These are phyloP conservation scores for Solanum hybrid DNA, from an alignment of 305 asterid species.

Conservation along the genomic window DNA sequence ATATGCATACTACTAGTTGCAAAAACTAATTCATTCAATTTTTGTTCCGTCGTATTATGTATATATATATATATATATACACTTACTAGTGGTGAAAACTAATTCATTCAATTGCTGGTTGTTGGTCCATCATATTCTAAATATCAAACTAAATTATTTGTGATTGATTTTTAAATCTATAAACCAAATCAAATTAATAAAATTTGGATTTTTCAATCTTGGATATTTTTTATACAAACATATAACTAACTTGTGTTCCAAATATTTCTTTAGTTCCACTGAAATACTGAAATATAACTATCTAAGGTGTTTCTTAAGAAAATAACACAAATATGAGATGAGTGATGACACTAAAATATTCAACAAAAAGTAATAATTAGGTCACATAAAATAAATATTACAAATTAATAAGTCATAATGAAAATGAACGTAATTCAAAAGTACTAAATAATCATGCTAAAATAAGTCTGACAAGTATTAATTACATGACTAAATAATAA, in stretches of 20 bases:
- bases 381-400: not conserved
- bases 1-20: not conserved
- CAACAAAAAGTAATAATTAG: too few relatives aligned
- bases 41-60: not conserved
- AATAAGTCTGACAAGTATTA: not conserved
- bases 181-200: too few relatives aligned
- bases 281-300: too few relatives aligned
- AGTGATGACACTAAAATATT: not conserved
- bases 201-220: too few relatives aligned
- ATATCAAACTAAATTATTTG: too few relatives aligned
- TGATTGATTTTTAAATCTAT: not conserved
- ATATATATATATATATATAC: too few relatives aligned
- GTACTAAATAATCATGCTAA: not conserved
- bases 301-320: not conserved
- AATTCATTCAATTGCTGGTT: not conserved
- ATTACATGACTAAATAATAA: not conserved
- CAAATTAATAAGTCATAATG: too few relatives aligned
- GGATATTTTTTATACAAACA: too few relatives aligned
- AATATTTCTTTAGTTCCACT: too few relatives aligned
- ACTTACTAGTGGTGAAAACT: not conserved
- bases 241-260: not conserved
- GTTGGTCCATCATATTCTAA: not conserved
- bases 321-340: not conserved
- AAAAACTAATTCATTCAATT: not conserved
- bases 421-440: not conserved